A percentile compares a stretch with the other conserved stretches of the same genome.
Evolutionary conservation across 192 early-diverging fungal species (phyloP).

Genomic region (Backusella australiensis): DNA sequence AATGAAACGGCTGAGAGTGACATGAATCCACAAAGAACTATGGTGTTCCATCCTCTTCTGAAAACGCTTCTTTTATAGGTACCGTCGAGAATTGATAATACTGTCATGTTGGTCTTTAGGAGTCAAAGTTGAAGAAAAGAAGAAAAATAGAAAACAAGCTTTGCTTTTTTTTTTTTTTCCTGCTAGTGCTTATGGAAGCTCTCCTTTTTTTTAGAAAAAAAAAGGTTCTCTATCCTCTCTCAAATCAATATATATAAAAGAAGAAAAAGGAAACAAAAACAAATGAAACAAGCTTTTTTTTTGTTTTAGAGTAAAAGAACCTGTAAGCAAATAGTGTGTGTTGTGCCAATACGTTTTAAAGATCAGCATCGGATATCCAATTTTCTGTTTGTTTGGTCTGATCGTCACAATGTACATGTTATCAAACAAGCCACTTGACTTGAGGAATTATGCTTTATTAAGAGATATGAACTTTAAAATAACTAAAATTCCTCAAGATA

Average conservation of each 20-base stretch:
- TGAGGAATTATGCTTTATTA: not conserved
- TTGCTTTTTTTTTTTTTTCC: not conserved
- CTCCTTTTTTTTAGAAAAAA: not conserved
- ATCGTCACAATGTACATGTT: not conserved
- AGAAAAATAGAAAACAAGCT: not conserved
- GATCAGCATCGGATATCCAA: not conserved
- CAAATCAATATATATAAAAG: not conserved
- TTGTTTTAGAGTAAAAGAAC: not conserved
- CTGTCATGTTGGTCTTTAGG: not conserved
- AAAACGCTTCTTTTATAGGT: not conserved
- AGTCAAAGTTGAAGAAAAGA: not conserved
- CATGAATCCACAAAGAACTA: not conserved
- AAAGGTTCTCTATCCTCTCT: not conserved
- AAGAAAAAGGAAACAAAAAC: not conserved
- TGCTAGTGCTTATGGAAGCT: not conserved
- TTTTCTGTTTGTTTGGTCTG: not conserved
- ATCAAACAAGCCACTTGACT: not conserved
- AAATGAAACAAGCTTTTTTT: not conserved
- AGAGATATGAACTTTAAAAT: not conserved
- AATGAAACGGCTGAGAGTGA: not conserved
- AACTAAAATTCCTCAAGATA: not conserved
- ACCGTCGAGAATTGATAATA: slow-evolving; percentile 6
- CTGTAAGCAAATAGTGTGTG: not conserved
- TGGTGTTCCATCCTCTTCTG: not conserved
- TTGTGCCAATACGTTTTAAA: slow-evolving; percentile 2